These are phyloP conservation scores for Prosopis cineraria DNA, from an alignment of 306 rosid species.

Conservation along the genomic window DNA sequence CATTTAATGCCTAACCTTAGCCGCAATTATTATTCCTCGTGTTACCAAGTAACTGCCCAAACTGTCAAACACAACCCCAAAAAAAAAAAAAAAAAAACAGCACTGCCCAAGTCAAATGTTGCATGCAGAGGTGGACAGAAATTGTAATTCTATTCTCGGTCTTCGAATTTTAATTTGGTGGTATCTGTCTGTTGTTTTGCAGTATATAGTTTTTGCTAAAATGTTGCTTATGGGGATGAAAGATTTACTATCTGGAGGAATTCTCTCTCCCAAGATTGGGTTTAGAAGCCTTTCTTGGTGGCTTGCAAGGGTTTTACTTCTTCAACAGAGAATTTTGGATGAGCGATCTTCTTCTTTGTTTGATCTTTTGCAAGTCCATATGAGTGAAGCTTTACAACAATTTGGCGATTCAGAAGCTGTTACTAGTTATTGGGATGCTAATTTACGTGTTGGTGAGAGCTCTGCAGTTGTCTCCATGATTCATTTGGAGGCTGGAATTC, in stretches of 20 bases:
- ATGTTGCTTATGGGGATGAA: conserved; percentile 66
- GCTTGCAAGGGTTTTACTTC: conserved; percentile 73
- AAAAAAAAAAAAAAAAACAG: too few species aligned
- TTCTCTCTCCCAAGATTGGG: conserved; percentile 38
- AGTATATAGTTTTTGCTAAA: conserved; percentile 92
- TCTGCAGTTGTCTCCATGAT: conserved; percentile 59
- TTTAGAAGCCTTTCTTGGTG: conserved; percentile 81
- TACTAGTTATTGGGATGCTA: conserved; percentile 60
- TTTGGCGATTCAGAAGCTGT: conserved; percentile 64
- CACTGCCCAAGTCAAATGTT: not conserved
- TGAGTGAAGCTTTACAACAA: conserved; percentile 51
- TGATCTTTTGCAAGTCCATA: conserved; percentile 71
- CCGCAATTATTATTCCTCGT: not conserved
- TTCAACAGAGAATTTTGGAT: conserved; percentile 81
- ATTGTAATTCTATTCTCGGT: not conserved
- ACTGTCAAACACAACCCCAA: too few species aligned
- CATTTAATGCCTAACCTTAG: not conserved
- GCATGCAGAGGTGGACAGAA: not conserved
- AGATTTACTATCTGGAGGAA: conserved; percentile 59
- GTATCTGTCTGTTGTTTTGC: conserved; percentile 33
- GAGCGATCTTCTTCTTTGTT: conserved; percentile 79
- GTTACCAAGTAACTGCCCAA: not conserved
- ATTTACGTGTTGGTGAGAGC: conserved; percentile 55
- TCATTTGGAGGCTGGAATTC: conserved; percentile 82
- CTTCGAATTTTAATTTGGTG: not conserved